phyloP scores from a whole-genome alignment of 257 asterid genomes.

The Verbascum thapsus region DNA sequence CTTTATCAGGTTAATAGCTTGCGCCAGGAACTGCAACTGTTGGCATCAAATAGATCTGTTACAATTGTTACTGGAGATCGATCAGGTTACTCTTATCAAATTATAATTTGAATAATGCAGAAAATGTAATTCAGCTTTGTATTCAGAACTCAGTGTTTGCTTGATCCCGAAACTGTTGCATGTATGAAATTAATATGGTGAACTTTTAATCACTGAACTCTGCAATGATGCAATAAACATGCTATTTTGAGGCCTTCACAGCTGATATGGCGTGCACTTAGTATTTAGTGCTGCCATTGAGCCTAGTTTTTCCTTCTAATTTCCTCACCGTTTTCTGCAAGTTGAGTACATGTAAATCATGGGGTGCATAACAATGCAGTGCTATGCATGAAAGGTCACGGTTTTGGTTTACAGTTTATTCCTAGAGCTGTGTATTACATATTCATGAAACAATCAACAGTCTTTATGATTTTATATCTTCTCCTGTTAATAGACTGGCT shows the following conservation, averaged over 20 bases:
- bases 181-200: neutral
- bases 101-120: conserved; percentile 21
- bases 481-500: neutral
- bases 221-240: conserved; percentile 1
- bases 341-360: conserved; percentile 9
- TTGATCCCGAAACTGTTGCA: conserved; percentile 11
- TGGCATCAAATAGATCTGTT: conserved; percentile 63
- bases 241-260: conserved; percentile 7
- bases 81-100: conserved; percentile 62
- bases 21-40: conserved; percentile 72
- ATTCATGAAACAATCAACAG: neutral
- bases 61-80: conserved; percentile 70
- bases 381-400: conserved; percentile 12
- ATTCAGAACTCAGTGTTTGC: conserved; percentile 2
- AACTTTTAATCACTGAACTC: conserved; percentile 10
- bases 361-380: conserved; percentile 10
- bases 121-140: conserved; percentile 13
- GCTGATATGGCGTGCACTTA: conserved; percentile 11
- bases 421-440: conserved; percentile 1
- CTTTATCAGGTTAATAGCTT: conserved; percentile 70
- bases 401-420: neutral
- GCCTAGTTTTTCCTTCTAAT: neutral
- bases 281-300: conserved; percentile 7
- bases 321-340: conserved; percentile 9
- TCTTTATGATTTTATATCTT: neutral